Conservation (phyloP, 352 stramenopile genomes). For the Peronospora belbahrii region DNA sequence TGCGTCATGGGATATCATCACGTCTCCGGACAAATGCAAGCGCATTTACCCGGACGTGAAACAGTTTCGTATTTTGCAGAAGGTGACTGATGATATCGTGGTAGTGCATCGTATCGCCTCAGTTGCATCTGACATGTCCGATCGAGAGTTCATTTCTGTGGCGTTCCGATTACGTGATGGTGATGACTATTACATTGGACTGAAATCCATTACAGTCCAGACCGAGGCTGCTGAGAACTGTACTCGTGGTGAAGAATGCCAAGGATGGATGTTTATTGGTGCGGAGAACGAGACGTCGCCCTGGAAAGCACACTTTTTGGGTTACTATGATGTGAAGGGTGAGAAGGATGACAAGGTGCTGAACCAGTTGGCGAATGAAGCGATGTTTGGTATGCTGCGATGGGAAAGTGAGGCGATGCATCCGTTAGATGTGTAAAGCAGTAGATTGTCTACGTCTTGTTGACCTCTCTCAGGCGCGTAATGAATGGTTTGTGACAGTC, state of each 20-base stretch:
- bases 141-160: constrained; percentile 75
- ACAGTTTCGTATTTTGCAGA: constrained; percentile 76
- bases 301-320: constrained; percentile 75
- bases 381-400: constrained; percentile 81
- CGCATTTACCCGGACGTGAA: constrained; percentile 81
- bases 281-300: constrained; percentile 49
- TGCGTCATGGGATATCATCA: constrained; percentile 80
- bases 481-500: too few relatives aligned
- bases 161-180: constrained; percentile 65
- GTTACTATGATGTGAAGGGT: constrained; percentile 79
- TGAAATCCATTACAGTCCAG: constrained; percentile 70
- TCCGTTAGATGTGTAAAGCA: constrained; percentile 55
- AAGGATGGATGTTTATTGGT: constrained; percentile 81
- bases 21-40: constrained; percentile 73
- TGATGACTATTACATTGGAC: constrained; percentile 70
- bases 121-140: constrained; percentile 60
- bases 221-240: constrained; percentile 68
- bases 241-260: constrained; percentile 73
- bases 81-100: constrained; percentile 79
- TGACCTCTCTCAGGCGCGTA: too few relatives aligned
- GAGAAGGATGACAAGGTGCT: constrained; percentile 80
- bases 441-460: too few relatives aligned
- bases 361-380: constrained; percentile 75
- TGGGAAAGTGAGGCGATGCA: constrained; percentile 84
- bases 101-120: constrained; percentile 71